These are phyloP conservation scores for Colletotrichum somersetense DNA, from an alignment of 2,329 filamentous ascomycete genomes.

Conservation along the genomic window DNA sequence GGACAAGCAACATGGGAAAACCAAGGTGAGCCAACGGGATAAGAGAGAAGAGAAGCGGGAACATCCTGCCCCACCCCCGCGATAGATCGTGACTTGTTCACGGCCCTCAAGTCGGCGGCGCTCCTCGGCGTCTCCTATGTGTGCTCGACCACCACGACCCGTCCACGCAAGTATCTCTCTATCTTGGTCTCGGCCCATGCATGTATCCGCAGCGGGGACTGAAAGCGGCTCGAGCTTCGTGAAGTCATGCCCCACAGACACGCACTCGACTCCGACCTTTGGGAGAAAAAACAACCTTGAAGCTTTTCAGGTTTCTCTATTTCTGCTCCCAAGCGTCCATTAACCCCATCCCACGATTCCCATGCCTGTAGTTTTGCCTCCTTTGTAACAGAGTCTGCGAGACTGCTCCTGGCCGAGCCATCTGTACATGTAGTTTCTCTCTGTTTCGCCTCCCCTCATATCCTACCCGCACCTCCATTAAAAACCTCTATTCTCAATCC, in stretches of 20 bases:
- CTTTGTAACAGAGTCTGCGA: slow-evolving; percentile 4
- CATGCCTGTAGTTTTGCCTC: background rate
- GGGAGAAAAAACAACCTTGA: slow-evolving; percentile 28
- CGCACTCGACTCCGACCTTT: background rate
- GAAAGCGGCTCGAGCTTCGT: slow-evolving; percentile 40
- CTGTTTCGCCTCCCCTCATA: background rate
- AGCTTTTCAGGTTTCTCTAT: slow-evolving; percentile 24
- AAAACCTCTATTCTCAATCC: background rate
- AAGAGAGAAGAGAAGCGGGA: too few relatives aligned
- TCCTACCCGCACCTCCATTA: background rate
- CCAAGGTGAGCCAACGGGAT: too few relatives aligned
- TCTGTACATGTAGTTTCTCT: background rate
- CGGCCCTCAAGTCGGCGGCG: background rate
- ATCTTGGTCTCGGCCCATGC: slow-evolving; percentile 6
- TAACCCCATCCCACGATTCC: slow-evolving; percentile 13
- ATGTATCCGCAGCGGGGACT: slow-evolving; percentile 24
- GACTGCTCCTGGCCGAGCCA: slow-evolving; percentile 12
- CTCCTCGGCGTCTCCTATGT: background rate
- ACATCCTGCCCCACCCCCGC: slow-evolving; percentile 27
- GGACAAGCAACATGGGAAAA: too few relatives aligned
- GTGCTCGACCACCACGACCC: background rate
- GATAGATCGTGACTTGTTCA: slow-evolving; percentile 20
- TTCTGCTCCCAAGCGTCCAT: background rate
- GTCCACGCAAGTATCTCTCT: slow-evolving; percentile 11
- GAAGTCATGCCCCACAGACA: slow-evolving; percentile 31